These are phyloP conservation scores for Pisolithus thermaeus DNA, from an alignment of 1,284 basidiomycete genomes.

Conservation along the genomic window DNA sequence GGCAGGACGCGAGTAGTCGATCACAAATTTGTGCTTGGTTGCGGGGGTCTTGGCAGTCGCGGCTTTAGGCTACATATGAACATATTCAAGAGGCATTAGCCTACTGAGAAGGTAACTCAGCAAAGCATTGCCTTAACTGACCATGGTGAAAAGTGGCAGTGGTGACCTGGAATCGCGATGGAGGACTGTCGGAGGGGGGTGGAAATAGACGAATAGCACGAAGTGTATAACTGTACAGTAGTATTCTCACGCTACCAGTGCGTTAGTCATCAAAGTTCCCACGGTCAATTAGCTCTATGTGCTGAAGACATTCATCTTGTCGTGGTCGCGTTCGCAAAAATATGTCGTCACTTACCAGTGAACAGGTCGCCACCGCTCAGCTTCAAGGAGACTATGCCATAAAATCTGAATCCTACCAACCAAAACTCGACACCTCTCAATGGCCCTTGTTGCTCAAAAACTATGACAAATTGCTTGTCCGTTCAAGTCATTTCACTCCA, in stretches of 20 bases:
- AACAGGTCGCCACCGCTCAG: slow-evolving; percentile 68
- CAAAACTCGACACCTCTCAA: slow-evolving; percentile 88
- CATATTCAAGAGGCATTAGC: slow-evolving; percentile 48
- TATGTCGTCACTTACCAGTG: slow-evolving; percentile 47
- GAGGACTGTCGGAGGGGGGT: slow-evolving; percentile 1
- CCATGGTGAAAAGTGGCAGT: slow-evolving; percentile 47
- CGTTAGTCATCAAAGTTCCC: too few species aligned
- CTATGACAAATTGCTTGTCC: slow-evolving; percentile 93
- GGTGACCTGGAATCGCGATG: slow-evolving; percentile 3
- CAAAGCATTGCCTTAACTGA: slow-evolving; percentile 74
- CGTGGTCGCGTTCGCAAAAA: background rate
- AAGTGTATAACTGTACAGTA: slow-evolving; percentile 37
- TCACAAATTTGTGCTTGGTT: slow-evolving; percentile 85
- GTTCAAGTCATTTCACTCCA: slow-evolving; percentile 97
- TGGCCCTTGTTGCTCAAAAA: slow-evolving; percentile 99
- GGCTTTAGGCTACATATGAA: slow-evolving; percentile 55
- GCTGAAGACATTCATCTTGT: too few species aligned
- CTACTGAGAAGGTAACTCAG: slow-evolving; percentile 91
- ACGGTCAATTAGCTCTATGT: too few species aligned
- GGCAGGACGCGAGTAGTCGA: slow-evolving; percentile 94
- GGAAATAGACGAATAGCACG: slow-evolving; percentile 1
- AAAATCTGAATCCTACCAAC: slow-evolving; percentile 70
- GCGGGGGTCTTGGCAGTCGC: slow-evolving; percentile 61
- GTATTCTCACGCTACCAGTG: slow-evolving; percentile 1
- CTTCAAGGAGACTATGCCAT: slow-evolving; percentile 76